Base-by-base conservation (phyloP, 768 basidiomycete genomes). In the Amylocystis lapponica region DNA sequence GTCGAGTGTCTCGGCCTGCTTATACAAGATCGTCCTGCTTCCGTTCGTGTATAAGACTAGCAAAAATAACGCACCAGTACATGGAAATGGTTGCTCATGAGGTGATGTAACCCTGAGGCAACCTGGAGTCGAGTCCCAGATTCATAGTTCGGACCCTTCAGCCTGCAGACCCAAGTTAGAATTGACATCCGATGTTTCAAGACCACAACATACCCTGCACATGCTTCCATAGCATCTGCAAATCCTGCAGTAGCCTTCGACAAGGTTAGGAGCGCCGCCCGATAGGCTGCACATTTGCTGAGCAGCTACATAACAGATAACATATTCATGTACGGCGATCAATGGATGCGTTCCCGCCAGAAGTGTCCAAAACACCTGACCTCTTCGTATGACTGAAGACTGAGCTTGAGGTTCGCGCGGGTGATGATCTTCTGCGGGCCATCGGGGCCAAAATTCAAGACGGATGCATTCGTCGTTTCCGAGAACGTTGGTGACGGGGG, bases 21-120 rank as follows among this genome's bases (percentile, higher is more conserved):
- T 37, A 20, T 6, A n/a, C n/a, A n/a, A n/a, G n/a, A n/a, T n/a
- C n/a, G n/a, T n/a, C n/a, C n/a, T n/a, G n/a, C n/a, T n/a, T n/a
- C n/a, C n/a, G n/a, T 20, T n/a, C 12, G 11, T 21, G 23, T 12
- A 21, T 14, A 14, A 39, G 37, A 8, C 12, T n/a, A n/a, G n/a
- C n/a, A n/a, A n/a, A 10, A 30, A 41, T 33, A 35, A 71, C 81
- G 47, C 48, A 91, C 90, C 59, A 97, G 68, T 45, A 97, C 80
- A 62, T 92, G 89, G 77, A 88, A 92, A 52, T 94, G 89, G 60
- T 94, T 95, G 38, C 85, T 82, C 53, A 95, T 83, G 51, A 97
- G 76, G 62, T 94, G 87, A 62, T 95, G 90, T 33, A 97, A 66
- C 4, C 94, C 93, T 16, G 86, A 82, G 21, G 87, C 81, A 22